These are phyloP conservation scores for Lunularia cruciata DNA, from an alignment of 225 moss, liverwort and hornwort species.

Conservation along the genomic window DNA sequence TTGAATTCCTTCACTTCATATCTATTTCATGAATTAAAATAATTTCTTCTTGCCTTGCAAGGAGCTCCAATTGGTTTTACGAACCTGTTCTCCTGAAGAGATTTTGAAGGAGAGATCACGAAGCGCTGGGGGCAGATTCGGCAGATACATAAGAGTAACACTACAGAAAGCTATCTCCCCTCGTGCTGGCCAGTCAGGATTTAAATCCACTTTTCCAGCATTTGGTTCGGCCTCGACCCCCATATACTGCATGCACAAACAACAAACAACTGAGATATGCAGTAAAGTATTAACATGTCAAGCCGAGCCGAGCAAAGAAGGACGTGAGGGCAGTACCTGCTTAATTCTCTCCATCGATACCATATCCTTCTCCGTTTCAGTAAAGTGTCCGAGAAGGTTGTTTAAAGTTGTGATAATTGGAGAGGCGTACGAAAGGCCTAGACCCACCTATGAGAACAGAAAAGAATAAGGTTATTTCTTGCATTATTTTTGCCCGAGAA, in stretches of 20 bases:
- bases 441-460: conserved; percentile 62
- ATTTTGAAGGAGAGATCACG: conserved; percentile 76
- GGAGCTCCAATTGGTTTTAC: not conserved
- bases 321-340: conserved; percentile 51
- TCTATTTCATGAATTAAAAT: too few species aligned
- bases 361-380: conserved; percentile 92
- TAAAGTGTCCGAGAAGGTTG: conserved; percentile 61
- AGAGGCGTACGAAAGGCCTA: conserved; percentile 83
- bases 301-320: not conserved
- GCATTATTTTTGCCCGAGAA: not conserved
- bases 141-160: conserved; percentile 67
- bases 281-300: not conserved
- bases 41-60: not conserved
- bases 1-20: too few species aligned
- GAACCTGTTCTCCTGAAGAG: conserved; percentile 68
- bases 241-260: conserved; percentile 61
- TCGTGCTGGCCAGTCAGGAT: conserved; percentile 59
- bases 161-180: conserved; percentile 67
- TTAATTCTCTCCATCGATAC: conserved; percentile 90
- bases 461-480: not conserved
- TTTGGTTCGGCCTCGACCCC: conserved; percentile 58
- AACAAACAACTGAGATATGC: not conserved
- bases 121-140: conserved; percentile 76
- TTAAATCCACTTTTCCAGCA: conserved; percentile 55
- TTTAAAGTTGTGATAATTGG: conserved; percentile 78